Base-by-base conservation (phyloP, 2,329 filamentous ascomycete species). In the Pseudopithomyces maydicus region DNA sequence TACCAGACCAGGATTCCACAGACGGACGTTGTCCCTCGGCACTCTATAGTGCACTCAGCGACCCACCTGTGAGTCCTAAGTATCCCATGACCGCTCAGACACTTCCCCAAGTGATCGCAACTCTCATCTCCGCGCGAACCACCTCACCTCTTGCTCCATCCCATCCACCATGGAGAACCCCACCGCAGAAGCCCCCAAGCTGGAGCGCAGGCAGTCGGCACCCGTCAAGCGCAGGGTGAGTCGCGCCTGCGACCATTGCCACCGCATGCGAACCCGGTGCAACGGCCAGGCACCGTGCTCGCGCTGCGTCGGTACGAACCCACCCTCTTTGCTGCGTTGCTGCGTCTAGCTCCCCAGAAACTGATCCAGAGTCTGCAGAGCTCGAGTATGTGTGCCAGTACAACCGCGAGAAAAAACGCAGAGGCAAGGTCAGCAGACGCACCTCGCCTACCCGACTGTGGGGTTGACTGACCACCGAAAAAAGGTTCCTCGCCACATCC, bases 171-270 rank as follows among this genome's bases (percentile, higher is more conserved):
- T 74, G 71, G 72, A 74, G 48, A 44, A 64, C 36, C 56, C 63
- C 36, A 57, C 66, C n/a, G 55, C 61, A 33, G 69, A 73, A 7
- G 55, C 65, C 41, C 53, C 57, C 38, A 74, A 71, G 55, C 63
- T 68, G n/a, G 71, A 75, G 53, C 72, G 72, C 15, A 69, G 66
- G 58, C 62, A 59, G 53, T 72, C 86, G 14, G 88, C 85, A 1
- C 87, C 90, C 26, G 89, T 96, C 54, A 86, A 93, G 68, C 86
- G 92, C 63, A 86, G 93, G 72, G 97, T 97, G 71, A 97, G 91
- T 78, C 86, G 93, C 68, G 93, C 93, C 15, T 97, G 93, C 79
- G 93, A 97, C 77, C 93, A 97, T 77, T 97, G 93, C 79, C 97
- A 97, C 75, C 93, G 97, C 76, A 83, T 97, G 66, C 85, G 93